phyloP scores from a whole-genome alignment of 2,329 filamentous ascomycete genomes.

The Neofusicoccum umdonicola region DNA sequence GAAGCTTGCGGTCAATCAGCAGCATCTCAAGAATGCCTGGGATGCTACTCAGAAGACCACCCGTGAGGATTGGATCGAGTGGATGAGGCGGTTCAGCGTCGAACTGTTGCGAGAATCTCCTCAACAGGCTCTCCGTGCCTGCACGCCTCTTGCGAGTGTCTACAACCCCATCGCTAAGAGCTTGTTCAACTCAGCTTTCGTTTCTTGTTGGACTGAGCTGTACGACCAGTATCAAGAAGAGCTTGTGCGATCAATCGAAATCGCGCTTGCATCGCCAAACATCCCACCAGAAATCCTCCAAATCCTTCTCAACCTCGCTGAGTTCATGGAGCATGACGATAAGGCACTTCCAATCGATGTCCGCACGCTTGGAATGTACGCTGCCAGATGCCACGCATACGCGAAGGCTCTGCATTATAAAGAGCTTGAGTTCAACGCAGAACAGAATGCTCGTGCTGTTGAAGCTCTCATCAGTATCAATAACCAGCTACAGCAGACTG shows the following conservation, averaged over 20 bases:
- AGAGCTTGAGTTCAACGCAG: constrained; percentile 95
- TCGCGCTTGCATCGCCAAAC: constrained; percentile 89
- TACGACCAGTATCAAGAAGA: constrained; percentile 98
- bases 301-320: constrained; percentile 88
- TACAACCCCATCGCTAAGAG: constrained; percentile 90
- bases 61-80: constrained; percentile 98
- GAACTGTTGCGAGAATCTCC: constrained; percentile 93
- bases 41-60: constrained; percentile 96
- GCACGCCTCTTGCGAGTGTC: constrained; percentile 83
- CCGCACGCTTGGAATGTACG: constrained; percentile 86
- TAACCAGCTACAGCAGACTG: constrained; percentile 97
- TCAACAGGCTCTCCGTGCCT: constrained; percentile 90
- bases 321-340: constrained; percentile 99
- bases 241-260: constrained; percentile 91
- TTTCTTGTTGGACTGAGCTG: constrained; percentile 97
- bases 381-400: constrained; percentile 94
- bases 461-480: constrained; percentile 99
- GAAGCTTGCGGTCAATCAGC: constrained; percentile 95
- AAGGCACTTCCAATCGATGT: constrained; percentile 98
- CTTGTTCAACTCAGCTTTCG: constrained; percentile 97
- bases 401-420: constrained; percentile 99
- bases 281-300: constrained; percentile 95
- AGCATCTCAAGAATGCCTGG: constrained; percentile 96
- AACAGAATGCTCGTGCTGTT: constrained; percentile 91
- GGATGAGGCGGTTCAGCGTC: constrained; percentile 94